Base-by-base conservation (phyloP, 345 rosid genomes). In the Streptanthus diversifolius region DNA sequence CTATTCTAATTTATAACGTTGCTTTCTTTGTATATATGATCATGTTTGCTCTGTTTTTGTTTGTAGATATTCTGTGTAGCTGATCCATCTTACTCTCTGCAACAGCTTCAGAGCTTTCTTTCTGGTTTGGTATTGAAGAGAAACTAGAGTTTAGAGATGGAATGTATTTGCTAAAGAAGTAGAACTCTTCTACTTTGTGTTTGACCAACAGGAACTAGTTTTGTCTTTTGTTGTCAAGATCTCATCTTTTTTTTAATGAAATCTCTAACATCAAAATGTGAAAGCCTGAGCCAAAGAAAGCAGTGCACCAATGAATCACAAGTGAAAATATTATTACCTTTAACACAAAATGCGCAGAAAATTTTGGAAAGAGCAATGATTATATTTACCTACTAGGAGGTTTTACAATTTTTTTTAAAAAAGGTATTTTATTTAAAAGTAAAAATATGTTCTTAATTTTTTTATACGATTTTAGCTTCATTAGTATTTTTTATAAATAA, bases 31-130 rank as follows among this genome's bases (percentile, higher is more conserved):
- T 24, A 7, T 24, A 24, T 24, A 30, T 67, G 52, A 66, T 19
- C 19, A 33, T 17, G 29, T 8, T 59, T 70, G 14, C 19, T 75
- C 62, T 43, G 36, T 8, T 53, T 35, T 47, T 35, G 33, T 49
- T 27, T 73, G 80, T 85, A 95, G 98, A 91, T 95, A 90, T 91
- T 95, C 66, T 95, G 96, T 81, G 85, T 90, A 7, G 96, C 89
- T 22, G 97, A 90, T 84, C 95, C 99, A 70, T 58, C 87, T 14
- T 95, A 91, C 43, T 90, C 95, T 14, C 82, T 90, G 61, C 97
- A 95, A 77, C 96, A 90, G 71, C 86, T 95, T 63, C 98, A 95
- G 77, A 87, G 93, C 82, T 95, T 95, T 80, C 84, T 95, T 62
- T 86, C 87, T 36, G 92, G 95, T 43, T 82, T 95, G 58, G 90